Evolutionary conservation across 495 filamentous ascomycete species (phyloP), one percentile per base, ranked within the genome.

Genomic region (Daldinia childiae): DNA sequence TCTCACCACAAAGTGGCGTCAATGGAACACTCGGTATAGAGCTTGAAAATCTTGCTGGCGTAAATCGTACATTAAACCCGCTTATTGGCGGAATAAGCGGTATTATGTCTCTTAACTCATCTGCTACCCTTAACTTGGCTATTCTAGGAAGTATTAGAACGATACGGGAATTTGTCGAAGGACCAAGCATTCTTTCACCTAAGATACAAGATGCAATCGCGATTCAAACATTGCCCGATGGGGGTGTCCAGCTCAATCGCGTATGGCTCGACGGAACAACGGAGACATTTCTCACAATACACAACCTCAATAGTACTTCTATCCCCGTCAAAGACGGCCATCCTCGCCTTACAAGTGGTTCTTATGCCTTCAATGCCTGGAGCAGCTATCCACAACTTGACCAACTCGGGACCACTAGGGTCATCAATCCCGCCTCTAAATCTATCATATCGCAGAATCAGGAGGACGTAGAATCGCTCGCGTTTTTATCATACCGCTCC

Each of bases 221-320:
- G 12, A 32, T 83, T 63, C 72, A 76, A 7, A 58, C 74, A 7
- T 67, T 77, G 9, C 50, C 71, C 6, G 77, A 80, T 34, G 83
- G 82, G 3, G 84, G 84, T 5, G 81, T 83, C 7, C 72, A 76
- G 24, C 65, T 90, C 7, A 82, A 77, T 45, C 81, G 89, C 8
- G 67, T 82, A 6, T 91, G 88, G 89, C 79, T 90, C 2, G 89
- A 91, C 74, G 88, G 89, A 62, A 76, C 83, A 6, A 91, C 89
- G 0, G 85, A 81, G 1, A 83, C 85, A 7, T 77, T 72, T 9
- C 71, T 91, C 15, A 79, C 76, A 1, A 86, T 90, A 55, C 77
- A 77, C 26, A 63, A 57, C 7, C 58, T 64, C 1, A 68, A 72
- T 11, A 55, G 65, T 14, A 15, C 45, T 14, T 58, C 74, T 9